Conservation (phyloP, 805 yeast species). For the Metschnikowia picachoensis region DNA sequence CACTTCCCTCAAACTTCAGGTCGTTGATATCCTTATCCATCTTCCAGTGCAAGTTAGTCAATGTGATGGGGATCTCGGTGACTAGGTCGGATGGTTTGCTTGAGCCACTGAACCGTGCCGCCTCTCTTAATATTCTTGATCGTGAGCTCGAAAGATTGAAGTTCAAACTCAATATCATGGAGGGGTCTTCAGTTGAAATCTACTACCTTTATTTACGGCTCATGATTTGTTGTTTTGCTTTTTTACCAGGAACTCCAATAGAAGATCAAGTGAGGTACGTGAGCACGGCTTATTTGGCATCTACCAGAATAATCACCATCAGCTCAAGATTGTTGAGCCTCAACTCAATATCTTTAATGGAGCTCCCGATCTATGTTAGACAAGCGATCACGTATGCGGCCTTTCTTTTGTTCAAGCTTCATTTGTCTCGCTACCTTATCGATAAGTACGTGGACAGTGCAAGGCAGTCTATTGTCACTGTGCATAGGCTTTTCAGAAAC, state of each 20-base stretch:
- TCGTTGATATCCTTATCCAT: conserved; percentile 70
- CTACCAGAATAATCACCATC: conserved; percentile 78
- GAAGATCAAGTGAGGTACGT: conserved; percentile 86
- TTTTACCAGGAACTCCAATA: conserved; percentile 82
- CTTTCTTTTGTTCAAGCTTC: conserved; percentile 72
- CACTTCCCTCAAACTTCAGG: conserved; percentile 66
- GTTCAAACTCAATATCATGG: conserved; percentile 61
- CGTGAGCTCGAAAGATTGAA: conserved; percentile 72
- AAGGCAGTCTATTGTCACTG: conserved; percentile 89
- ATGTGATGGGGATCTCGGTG: conserved; percentile 83
- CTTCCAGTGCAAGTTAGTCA: conserved; percentile 79
- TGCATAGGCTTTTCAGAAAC: conserved; percentile 81
- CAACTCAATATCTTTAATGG: conserved; percentile 67
- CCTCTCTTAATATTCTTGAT: conserved; percentile 70
- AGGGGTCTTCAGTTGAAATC: conserved; percentile 66
- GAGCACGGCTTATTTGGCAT: conserved; percentile 71
- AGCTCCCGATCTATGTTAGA: conserved; percentile 80
- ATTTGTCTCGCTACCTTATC: conserved; percentile 67
- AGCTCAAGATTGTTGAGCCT: conserved; percentile 57
- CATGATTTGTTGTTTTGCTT: conserved; percentile 85
- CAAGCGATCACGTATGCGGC: conserved; percentile 84
- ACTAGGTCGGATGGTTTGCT: conserved; percentile 84
- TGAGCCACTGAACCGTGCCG: conserved; percentile 79
- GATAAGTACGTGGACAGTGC: conserved; percentile 82
- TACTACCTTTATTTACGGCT: conserved; percentile 74